Evolutionary conservation across 1,139 yeast species (phyloP).

Genomic region (Kodamaea plutei): DNA sequence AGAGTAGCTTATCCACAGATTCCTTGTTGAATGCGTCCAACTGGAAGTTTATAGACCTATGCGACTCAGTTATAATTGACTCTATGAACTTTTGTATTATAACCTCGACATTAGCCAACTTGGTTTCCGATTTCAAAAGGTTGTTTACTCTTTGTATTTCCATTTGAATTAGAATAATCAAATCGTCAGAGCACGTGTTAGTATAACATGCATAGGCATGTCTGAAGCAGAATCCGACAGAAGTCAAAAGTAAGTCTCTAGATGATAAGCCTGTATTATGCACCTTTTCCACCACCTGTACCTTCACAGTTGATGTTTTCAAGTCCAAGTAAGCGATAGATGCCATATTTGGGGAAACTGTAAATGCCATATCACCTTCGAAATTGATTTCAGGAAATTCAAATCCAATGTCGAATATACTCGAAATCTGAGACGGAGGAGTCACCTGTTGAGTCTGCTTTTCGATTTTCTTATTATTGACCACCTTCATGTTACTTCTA

Average conservation of each 20-base stretch:
- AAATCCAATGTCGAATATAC: conserved; percentile 59
- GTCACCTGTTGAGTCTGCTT: conserved; percentile 1
- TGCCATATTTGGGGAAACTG: conserved; percentile 57
- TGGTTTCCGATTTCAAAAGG: conserved; percentile 16
- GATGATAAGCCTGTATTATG: conserved; percentile 18
- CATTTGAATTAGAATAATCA: conserved; percentile 50
- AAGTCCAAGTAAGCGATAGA: conserved; percentile 38
- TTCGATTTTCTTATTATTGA: conserved; percentile 10
- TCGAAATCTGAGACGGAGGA: conserved; percentile 33
- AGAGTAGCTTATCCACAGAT: conserved; percentile 65
- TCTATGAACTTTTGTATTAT: conserved; percentile 28
- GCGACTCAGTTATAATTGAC: conserved; percentile 57
- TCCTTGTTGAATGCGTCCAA: conserved; percentile 60
- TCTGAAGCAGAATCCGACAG: conserved; percentile 60
- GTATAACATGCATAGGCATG: conserved; percentile 69
- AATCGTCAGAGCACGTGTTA: conserved; percentile 62
- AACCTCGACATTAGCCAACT: conserved; percentile 3
- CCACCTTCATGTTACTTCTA: conserved; percentile 27
- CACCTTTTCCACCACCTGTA: conserved; percentile 28
- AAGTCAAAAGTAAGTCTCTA: conserved; percentile 35
- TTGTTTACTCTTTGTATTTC: conserved; percentile 32
- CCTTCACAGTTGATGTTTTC: conserved; percentile 18
- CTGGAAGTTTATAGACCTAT: conserved; percentile 64
- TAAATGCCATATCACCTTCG: conserved; percentile 33
- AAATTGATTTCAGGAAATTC: conserved; percentile 29